Base-by-base conservation (phyloP, 164 flowering plant genomes). In the Tinospora cordifolia region DNA sequence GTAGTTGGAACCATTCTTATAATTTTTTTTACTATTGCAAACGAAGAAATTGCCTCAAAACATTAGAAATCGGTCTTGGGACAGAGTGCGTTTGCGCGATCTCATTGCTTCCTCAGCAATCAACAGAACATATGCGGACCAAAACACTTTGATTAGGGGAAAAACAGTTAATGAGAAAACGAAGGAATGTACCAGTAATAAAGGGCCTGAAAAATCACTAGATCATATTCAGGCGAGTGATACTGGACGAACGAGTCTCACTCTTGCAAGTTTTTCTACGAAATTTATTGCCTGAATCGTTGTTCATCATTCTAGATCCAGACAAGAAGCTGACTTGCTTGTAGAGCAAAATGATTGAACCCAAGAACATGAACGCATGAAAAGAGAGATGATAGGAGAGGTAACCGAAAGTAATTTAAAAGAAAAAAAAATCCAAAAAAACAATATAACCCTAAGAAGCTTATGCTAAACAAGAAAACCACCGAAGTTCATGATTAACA, bases 21-120 rank as follows among this genome's bases (percentile, higher is more conserved):
- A n/a, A 6, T 65, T 14, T 15, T 9, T 7, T 39, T 69, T 59
- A 3, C 51, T 76, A 0, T 76, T 7, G 79, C 78, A 76, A 76
- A 76, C 79, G 75, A 60, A 72, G 79, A 76, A 76, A 76, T 76
- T 76, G 79, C 79, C 79, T 54, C 75, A 72, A 51, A 72, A 72
- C 79, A 76, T 69, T 69, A 69, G 49, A 68, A 34, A 68, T 21
- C 51, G 66, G 72, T 72, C 58, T 63, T 72, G 79, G 75, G 79
- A 72, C 75, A 75, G 78, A 76, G 79, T 76, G 79, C 72, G 70
- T 72, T 76, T 72, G 79, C 79, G 0, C 27, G 21, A 57, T 47
- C 13, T 12, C 3, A 2, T 8, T 27, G 30, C 30, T 25, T 41
- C 46, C 46, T 12, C 1, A 41, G 8, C 8, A 8, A 41, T 41